Conservation (phyloP, 2,329 filamentous ascomycete genomes). For the Scytalidium sp. region DNA sequence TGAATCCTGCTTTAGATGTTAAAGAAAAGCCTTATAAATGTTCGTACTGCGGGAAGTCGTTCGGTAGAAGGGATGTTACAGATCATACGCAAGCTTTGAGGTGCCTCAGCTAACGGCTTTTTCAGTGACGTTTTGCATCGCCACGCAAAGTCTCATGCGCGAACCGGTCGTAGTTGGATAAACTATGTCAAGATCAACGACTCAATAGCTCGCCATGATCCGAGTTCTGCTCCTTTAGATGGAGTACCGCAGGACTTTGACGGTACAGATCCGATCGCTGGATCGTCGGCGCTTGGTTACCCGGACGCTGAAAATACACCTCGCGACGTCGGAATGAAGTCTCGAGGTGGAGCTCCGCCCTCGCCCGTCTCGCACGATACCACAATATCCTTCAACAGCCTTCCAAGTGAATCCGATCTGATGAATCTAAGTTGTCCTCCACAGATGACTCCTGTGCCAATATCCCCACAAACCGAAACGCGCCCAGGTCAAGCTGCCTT, state of each 20-base stretch:
- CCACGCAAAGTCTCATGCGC: neutral
- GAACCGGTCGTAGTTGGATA: neutral
- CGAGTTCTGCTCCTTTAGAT: neutral
- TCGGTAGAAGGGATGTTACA: neutral
- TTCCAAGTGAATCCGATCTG: neutral
- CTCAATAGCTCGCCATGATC: neutral
- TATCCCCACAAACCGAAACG: neutral
- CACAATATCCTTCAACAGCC: neutral
- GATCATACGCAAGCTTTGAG: neutral
- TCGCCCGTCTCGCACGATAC: neutral
- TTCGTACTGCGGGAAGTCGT: neutral
- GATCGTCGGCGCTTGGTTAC: neutral
- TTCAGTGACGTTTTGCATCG: neutral
- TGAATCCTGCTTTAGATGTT: neutral
- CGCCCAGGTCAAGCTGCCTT: neutral
- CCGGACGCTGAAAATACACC: neutral
- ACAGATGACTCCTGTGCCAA: neutral
- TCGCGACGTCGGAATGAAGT: neutral
- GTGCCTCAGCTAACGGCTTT: neutral
- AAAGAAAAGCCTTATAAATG: neutral
- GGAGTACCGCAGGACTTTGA: neutral
- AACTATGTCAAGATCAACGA: neutral
- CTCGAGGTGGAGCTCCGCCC: neutral
- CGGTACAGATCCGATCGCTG: neutral
- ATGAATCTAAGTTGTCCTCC: neutral